Evolutionary conservation across 2,329 filamentous ascomycete species (phyloP).

Genomic region (Cercospora zeae-maydis): DNA sequence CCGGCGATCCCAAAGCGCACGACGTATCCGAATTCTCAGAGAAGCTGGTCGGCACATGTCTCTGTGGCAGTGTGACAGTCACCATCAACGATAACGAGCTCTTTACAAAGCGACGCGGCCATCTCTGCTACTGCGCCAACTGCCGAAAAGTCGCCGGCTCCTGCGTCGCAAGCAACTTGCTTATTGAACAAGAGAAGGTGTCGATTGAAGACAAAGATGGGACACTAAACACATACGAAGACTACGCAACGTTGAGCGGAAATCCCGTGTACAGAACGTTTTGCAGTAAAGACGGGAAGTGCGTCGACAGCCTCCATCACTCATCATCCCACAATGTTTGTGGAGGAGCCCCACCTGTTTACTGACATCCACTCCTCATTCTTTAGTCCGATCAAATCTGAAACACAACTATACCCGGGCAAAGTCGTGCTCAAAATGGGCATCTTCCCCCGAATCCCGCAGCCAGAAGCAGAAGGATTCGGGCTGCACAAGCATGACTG

Average conservation of each 20-base stretch:
- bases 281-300: constrained; percentile 47
- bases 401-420: constrained; percentile 40
- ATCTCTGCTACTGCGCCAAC: constrained; percentile 52
- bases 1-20: constrained; percentile 43
- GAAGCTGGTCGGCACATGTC: constrained; percentile 42
- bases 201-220: constrained; percentile 45
- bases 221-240: constrained; percentile 45
- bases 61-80: constrained; percentile 49
- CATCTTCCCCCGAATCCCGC: constrained; percentile 48
- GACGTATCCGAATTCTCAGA: constrained; percentile 34
- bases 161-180: constrained; percentile 41
- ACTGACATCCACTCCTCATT: constrained; percentile 7
- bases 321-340: background rate
- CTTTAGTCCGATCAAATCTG: constrained; percentile 47
- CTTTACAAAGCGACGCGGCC: constrained; percentile 45
- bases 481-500: constrained; percentile 44
- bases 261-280: constrained; percentile 47
- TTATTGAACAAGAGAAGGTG: constrained; percentile 46
- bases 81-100: constrained; percentile 49
- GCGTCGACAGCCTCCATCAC: constrained; percentile 26
- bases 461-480: constrained; percentile 47
- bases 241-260: constrained; percentile 47
- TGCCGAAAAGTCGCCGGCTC: constrained; percentile 51
- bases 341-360: background rate
- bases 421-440: constrained; percentile 51